phyloP scores from a whole-genome alignment of 352 stramenopile genomes.

The Globisporangium heterothallicum region DNA sequence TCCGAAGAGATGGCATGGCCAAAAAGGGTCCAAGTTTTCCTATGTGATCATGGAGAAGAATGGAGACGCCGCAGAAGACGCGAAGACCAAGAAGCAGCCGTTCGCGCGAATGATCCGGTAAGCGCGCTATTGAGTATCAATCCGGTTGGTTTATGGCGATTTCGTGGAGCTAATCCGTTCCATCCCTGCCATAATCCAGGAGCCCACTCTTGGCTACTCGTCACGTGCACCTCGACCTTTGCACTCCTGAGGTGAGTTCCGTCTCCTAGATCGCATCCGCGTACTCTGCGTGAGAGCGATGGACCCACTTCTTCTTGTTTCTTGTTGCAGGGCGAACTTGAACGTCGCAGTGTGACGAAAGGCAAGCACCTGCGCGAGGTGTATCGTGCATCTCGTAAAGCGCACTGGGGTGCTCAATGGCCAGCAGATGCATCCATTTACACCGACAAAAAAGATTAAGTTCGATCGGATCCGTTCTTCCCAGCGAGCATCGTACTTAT shows the following conservation, averaged over 20 bases:
- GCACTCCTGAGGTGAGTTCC: constrained; percentile 68
- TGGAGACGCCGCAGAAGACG: constrained; percentile 16
- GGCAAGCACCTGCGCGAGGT: constrained; percentile 71
- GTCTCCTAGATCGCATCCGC: background rate
- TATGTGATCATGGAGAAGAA: constrained; percentile 82
- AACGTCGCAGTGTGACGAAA: constrained; percentile 72
- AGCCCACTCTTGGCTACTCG: constrained; percentile 64
- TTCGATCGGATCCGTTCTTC: too few relatives aligned
- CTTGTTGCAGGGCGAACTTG: constrained; percentile 47
- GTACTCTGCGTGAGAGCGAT: background rate
- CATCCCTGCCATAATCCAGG: constrained; percentile 16
- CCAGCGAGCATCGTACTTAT: background rate
- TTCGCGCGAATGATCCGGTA: constrained; percentile 63
- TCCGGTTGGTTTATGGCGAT: too few relatives aligned
- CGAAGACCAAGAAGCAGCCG: constrained; percentile 16
- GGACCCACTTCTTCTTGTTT: constrained; percentile 12
- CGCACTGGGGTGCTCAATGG: constrained; percentile 76
- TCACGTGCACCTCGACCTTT: constrained; percentile 80
- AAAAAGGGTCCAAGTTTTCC: constrained; percentile 85
- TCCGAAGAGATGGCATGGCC: constrained; percentile 76
- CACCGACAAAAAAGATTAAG: constrained; percentile 30
- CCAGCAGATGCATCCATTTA: constrained; percentile 64
- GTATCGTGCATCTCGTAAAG: constrained; percentile 78
- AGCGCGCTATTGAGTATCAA: too few relatives aligned
- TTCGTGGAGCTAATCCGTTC: too few relatives aligned